Conservation (phyloP, 805 yeast genomes). For the Blastobotrys mokoenaii region DNA sequence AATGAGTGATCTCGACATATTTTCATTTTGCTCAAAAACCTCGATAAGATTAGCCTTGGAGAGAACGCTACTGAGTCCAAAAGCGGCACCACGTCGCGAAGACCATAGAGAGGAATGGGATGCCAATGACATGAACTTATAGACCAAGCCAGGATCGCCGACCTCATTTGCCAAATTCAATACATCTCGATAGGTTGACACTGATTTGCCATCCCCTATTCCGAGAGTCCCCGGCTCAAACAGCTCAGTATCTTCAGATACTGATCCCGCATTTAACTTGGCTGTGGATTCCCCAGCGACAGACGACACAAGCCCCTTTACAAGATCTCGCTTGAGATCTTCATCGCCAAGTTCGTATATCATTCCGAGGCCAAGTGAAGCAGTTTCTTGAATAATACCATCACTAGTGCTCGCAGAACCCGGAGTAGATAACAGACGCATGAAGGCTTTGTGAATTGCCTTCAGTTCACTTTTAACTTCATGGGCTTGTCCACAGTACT, state of each 20-base stretch:
- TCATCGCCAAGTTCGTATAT: conserved; percentile 69
- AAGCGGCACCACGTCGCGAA: conserved; percentile 87
- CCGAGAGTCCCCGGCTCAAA: conserved; percentile 76
- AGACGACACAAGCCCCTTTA: conserved; percentile 62
- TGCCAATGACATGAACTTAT: conserved; percentile 89
- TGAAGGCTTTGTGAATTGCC: conserved; percentile 65
- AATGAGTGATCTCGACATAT: conserved; percentile 51
- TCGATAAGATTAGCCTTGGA: conserved; percentile 68
- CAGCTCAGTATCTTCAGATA: conserved; percentile 70
- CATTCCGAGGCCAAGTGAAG: conserved; percentile 78
- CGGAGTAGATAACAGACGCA: conserved; percentile 68
- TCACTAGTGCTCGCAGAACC: conserved; percentile 31
- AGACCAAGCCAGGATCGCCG: conserved; percentile 90
- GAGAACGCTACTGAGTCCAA: conserved; percentile 79
- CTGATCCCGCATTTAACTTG: conserved; percentile 48
- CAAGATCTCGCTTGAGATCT: conserved; percentile 61
- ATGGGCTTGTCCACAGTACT: conserved; percentile 51
- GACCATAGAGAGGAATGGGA: conserved; percentile 86
- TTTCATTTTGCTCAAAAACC: conserved; percentile 44
- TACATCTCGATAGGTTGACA: conserved; percentile 87
- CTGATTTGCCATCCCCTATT: conserved; percentile 68
- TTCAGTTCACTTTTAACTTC: conserved; percentile 37
- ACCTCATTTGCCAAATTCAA: conserved; percentile 84
- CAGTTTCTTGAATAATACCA: conserved; percentile 85
- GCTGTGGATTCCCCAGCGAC: conserved; percentile 59